These are phyloP conservation scores for Xylariales sp. DNA, from an alignment of 2,329 filamentous ascomycete species.

Conservation along the genomic window DNA sequence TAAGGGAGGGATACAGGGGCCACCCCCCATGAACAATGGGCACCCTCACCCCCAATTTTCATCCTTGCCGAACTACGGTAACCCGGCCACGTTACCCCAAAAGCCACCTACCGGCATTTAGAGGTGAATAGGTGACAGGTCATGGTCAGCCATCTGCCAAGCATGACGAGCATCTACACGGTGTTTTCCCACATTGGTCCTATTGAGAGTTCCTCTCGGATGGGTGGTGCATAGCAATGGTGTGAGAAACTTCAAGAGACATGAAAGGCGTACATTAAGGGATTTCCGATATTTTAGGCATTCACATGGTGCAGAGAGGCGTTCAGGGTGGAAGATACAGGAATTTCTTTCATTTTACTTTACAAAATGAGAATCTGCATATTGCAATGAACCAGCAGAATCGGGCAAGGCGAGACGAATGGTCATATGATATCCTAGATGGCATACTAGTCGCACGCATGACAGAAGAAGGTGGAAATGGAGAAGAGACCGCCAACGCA, in stretches of 20 bases:
- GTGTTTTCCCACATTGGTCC: slow-evolving; percentile 9
- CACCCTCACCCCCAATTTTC: slow-evolving; percentile 32
- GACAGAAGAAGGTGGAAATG: no score
- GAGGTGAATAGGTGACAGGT: slow-evolving; percentile 27
- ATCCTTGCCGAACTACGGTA: slow-evolving; percentile 54
- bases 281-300: not conserved
- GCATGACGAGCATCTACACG: slow-evolving; percentile 13
- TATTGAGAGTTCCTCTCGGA: slow-evolving; percentile 37
- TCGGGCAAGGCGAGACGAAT: no score
- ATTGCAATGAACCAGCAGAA: no score
- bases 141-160: slow-evolving; percentile 6
- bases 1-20: slow-evolving; percentile 37
- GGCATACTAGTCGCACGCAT: no score
- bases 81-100: slow-evolving; percentile 55
- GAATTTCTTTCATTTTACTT: no score
- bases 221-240: not conserved
- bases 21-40: slow-evolving; percentile 10
- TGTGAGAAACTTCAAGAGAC: not conserved
- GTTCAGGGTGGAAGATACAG: not conserved
- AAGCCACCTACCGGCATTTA: slow-evolving; percentile 50
- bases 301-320: not conserved
- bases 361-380: no score
- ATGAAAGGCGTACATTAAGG: not conserved
- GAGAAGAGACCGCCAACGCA: no score
- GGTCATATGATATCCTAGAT: no score